Evolutionary conservation across 225 moss, liverwort and hornwort genomes (phyloP), one percentile per base, ranked within the genome.

Genomic region (Bryum argenteum): DNA sequence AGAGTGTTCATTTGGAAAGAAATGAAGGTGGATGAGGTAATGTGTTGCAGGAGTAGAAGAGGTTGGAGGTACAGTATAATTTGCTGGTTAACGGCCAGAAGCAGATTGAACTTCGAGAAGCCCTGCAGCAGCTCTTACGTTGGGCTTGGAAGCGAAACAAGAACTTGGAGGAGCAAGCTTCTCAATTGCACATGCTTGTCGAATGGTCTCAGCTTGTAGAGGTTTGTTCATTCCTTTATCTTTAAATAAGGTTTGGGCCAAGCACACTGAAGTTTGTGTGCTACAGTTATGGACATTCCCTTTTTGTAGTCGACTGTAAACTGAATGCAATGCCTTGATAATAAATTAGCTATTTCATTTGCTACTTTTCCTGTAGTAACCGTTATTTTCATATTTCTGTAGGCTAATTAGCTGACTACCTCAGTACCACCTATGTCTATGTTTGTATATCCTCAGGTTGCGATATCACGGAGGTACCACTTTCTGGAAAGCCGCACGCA

Each of bases 61-160:
- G 88, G 78, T 77, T 94, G 58, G 98, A 99, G 81, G 81, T 85
- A 42, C 91, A 92, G 76, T 92, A 92, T 58, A 94, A 91, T 71
- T 77, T 99, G 58, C 73, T 82, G 72, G 89, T 73, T 15, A 94
- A 93, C 80, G 82, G 87, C 56, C 91, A 91, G 77, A 89, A 88
- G 79, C 98, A 94, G 77, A 76, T 89, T 71, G 94, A 94, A 70
- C 84, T 99, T 40, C 89, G 98, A 63, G 98, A 94, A 73, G 98
- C 89, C 65, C 77, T 99, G 42, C 94, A 99, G 68, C 92, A 94
- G 74, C 78, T 94, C 56, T 79, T 99, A 43, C 89, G 91, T 55
- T 99, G 98, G 98, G 92, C 98, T 43, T 99, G 94, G 94, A 92
- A 85, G 66, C 94, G 94, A 17, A 99, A 99, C 76, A 90, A 89